Percentiles rank a stretch among this genome's conserved stretches.
These are phyloP conservation scores for Trichoderma sp. DNA, from an alignment of 2,329 filamentous ascomycete species.

Conservation along the genomic window DNA sequence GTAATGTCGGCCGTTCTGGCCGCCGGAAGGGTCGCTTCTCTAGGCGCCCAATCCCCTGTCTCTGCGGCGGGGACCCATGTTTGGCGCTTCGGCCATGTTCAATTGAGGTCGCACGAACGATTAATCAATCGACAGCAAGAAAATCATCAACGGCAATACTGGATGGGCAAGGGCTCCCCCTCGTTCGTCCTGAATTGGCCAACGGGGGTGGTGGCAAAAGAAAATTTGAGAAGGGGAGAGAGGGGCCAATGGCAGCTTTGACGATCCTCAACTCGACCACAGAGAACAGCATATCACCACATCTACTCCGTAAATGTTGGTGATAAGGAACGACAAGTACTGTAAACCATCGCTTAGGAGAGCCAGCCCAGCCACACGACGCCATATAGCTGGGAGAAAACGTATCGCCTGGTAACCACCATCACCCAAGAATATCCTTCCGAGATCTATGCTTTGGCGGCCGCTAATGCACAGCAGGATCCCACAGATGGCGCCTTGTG, in stretches of 20 bases:
- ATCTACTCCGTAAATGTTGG: not conserved
- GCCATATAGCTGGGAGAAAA: not conserved
- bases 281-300: not conserved
- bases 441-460: slow-evolving; percentile 37
- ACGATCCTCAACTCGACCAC: not conserved
- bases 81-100: slow-evolving; percentile 19
- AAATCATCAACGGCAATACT: slow-evolving; percentile 14
- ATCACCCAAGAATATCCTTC: slow-evolving; percentile 31
- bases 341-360: not conserved
- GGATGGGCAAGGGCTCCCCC: not conserved
- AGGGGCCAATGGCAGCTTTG: slow-evolving; percentile 23
- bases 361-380: not conserved
- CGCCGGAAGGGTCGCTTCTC: slow-evolving; percentile 21
- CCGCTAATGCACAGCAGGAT: slow-evolving; percentile 37
- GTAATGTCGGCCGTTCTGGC: slow-evolving; percentile 17
- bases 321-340: not conserved
- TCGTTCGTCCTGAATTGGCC: not conserved
- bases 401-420: slow-evolving; percentile 34
- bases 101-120: slow-evolving; percentile 25
- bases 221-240: slow-evolving; percentile 20
- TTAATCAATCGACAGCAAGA: slow-evolving; percentile 17
- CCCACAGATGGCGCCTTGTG: slow-evolving; percentile 21
- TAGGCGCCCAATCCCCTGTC: slow-evolving; percentile 20
- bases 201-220: slow-evolving; percentile 31
- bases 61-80: slow-evolving; percentile 12